phyloP scores from a whole-genome alignment of 805 yeast genomes.

The Yamadazyma takamatsuzukensis region DNA sequence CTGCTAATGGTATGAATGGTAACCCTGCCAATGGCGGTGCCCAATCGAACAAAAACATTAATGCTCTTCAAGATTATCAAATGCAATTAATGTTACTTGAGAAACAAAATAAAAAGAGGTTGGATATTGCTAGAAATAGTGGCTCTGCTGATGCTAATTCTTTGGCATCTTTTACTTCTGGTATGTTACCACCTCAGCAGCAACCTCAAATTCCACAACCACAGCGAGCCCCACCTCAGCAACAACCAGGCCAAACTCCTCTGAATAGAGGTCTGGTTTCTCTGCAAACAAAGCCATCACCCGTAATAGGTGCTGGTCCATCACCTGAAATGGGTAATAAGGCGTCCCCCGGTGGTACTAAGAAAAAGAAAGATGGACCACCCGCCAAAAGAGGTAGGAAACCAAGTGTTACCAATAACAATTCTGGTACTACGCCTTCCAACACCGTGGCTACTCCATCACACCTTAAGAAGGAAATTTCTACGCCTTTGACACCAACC shows the following conservation, averaged over 20 bases:
- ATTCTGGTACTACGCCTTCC: conserved; percentile 12
- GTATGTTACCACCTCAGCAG: conserved; percentile 25
- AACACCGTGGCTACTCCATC: conserved; percentile 19
- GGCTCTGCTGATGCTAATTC: conserved; percentile 17
- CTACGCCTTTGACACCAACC: conserved; percentile 39
- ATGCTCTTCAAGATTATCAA: conserved; percentile 78
- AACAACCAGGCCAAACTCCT: conserved; percentile 6
- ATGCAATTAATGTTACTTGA: conserved; percentile 73
- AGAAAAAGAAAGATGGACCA: conserved; percentile 30
- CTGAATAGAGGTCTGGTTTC: no score
- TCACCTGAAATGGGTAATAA: conserved; percentile 34
- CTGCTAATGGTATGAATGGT: conserved; percentile 3
- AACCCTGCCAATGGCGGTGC: conserved; percentile 5
- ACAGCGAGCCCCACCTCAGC: conserved; percentile 1
- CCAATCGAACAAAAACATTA: conserved; percentile 28
- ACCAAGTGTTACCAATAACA: conserved; percentile 17
- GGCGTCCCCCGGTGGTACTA: conserved; percentile 29
- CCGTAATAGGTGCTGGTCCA: conserved; percentile 21
- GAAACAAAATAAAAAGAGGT: conserved; percentile 67
- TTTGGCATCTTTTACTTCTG: conserved; percentile 10
- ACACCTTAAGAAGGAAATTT: conserved; percentile 33
- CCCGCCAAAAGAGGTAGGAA: conserved; percentile 31
- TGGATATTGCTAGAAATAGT: conserved; percentile 48
- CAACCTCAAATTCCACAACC: conserved; percentile 5
- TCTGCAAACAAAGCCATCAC: conserved; percentile 16